Base-by-base conservation (phyloP, 768 basidiomycete genomes). In the Naganishia antarctica region DNA sequence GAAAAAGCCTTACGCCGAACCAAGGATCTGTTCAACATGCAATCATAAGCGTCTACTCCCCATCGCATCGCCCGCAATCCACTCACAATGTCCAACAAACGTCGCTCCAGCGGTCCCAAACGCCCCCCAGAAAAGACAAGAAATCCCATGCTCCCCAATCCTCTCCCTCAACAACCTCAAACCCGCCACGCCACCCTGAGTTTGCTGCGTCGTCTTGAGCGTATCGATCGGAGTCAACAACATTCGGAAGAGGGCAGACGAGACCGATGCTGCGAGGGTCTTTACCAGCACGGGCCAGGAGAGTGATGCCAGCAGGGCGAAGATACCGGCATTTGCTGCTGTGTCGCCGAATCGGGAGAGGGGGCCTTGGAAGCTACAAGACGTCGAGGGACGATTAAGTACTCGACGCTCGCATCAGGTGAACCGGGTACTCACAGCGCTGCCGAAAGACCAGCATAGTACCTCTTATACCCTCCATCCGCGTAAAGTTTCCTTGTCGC, bases 151-250 rank as follows among this genome's bases (percentile, higher is more conserved):
- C 66, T 76, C 82, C 72, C 83, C 85, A 69, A 91, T 81, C 34
- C 93, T 81, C 2, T 82, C 80, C 63, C 80, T 82, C 40, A 97
- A 79, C 51, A 97, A 83, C 32, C 74, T 71, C 61, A 87, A 79
- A 0, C 89, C 93, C 1, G 79, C 75, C 12, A 65, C 69, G 67
- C 81, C 83, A 13, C 93, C 93, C 71, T 93, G 87, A 0, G 94
- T 89, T 78, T 98, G 94, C 78, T 97, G 80, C 0, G 91, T 97
- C 4, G 94, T 98, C 82, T 97, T 96, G 68, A 96, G 71, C 0
- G 93, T 93, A 77, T 97, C 93, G 57, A 97, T 83, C 0, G 94
- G 94, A 0, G 90, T 94, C 37, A 97, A 79, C n/a, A 87, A 79
- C 85, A 96, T 96, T 58, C 93, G 81, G 78, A 94, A 96, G 12